Base-by-base conservation (phyloP, 495 filamentous ascomycete genomes). In the Aspergillus ostianus region DNA sequence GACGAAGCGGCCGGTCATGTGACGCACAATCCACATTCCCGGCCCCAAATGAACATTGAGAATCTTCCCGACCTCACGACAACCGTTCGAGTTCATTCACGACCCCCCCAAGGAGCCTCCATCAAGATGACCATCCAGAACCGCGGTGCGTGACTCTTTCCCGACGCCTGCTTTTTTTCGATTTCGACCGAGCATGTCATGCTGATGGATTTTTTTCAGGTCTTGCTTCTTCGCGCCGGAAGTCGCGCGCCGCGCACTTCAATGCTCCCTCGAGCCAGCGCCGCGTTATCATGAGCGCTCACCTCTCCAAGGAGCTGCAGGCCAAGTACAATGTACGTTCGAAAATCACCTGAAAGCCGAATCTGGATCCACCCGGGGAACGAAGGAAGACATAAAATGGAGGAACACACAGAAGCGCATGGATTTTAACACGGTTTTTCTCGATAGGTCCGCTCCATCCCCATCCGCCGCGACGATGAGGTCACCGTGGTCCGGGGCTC, bases 241-340 rank as follows among this genome's bases (percentile, higher is more conserved):
- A 99, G 89, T 91, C 90, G 76, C 90, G 94, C 80, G 95, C 95
- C 85, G 91, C 90, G 65, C 93, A 99, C 84, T 98, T 96, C 87
- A 78, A 77, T 63, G 94, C 94, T 61, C 92, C 92, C 53, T 96
- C 91, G 73, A 89, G 87, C 80, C 85, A 90, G 71, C 93, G 95
- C 76, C 89, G 94, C 69, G 82, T 87, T 65, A 92, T 93, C 80
- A 95, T 99, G 90, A 90, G 85, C 80, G 94, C 94, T 53, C 89
- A 90, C 59, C 85, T 98, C 59, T 90, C 85, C 84, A 96, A 94
- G 81, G 94, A 98, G 80, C 86, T 99, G 67, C 85, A 90, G 68
- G 91, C 93, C 75, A 95, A 98, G 85, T 87, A 97, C 84, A 92
- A 91, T 73, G 93, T 95, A 86, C 61, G 85, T 75, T 67, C 52